phyloP scores from a whole-genome alignment of 2,329 filamentous ascomycete genomes.

The Beauveria medogensis region DNA sequence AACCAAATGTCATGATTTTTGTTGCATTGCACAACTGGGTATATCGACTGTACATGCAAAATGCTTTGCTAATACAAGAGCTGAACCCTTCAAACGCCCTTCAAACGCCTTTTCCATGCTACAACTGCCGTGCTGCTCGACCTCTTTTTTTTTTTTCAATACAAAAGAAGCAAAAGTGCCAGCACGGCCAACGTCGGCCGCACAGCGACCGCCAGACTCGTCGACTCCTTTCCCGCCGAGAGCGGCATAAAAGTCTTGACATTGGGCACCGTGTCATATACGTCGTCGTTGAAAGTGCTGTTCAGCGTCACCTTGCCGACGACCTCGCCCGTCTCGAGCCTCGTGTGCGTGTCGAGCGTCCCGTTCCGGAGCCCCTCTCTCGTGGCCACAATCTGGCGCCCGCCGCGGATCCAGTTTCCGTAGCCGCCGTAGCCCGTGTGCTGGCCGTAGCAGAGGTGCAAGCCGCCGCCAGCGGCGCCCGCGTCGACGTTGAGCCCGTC shows the following conservation, averaged over 20 bases:
- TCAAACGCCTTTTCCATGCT: background rate
- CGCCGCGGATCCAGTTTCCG: slow-evolving; percentile 48
- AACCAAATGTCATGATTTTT: background rate
- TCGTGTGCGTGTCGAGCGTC: slow-evolving; percentile 46
- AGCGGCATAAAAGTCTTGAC: slow-evolving; percentile 15
- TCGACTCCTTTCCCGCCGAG: background rate
- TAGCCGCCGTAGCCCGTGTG: slow-evolving; percentile 60
- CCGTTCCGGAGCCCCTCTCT: slow-evolving; percentile 30
- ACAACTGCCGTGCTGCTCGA: background rate
- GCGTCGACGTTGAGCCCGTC: slow-evolving; percentile 16
- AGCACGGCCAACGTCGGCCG: background rate
- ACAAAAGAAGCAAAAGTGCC: background rate
- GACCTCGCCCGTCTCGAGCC: slow-evolving; percentile 43
- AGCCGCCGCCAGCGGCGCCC: slow-evolving; percentile 14
- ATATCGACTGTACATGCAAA: background rate
- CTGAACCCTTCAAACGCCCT: background rate
- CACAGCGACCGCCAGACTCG: background rate
- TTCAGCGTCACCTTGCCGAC: slow-evolving; percentile 45
- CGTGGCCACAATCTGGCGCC: slow-evolving; percentile 23
- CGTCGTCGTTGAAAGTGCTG: slow-evolving; percentile 44
- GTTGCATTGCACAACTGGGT: background rate
- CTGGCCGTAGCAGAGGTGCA: slow-evolving; percentile 44
- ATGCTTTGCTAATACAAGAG: background rate
- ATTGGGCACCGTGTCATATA: slow-evolving; percentile 33
- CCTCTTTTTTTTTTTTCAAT: background rate